Evolutionary conservation across 345 rosid species (phyloP).

Genomic region (Melaleuca quinquenervia): DNA sequence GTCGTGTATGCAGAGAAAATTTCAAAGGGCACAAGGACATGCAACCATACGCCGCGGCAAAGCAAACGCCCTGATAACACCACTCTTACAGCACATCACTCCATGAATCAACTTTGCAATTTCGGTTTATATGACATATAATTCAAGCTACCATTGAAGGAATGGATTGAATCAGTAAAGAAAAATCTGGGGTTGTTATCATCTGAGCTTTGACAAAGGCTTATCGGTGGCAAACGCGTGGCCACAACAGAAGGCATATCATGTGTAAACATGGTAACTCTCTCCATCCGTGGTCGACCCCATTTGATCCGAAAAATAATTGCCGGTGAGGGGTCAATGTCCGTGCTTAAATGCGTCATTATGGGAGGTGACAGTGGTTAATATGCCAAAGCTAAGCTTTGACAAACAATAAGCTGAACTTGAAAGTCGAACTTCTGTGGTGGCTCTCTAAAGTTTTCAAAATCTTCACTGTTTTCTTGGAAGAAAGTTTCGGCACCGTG

Average conservation of each 20-base stretch:
- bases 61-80: neutral
- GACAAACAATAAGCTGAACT: neutral
- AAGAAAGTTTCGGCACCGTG: neutral
- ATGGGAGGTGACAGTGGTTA: neutral
- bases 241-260: neutral
- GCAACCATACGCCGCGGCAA: neutral
- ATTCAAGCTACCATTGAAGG: neutral
- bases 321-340: constrained; percentile 17
- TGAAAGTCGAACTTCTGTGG: neutral
- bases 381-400: neutral
- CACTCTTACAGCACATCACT: neutral
- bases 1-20: neutral
- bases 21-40: neutral
- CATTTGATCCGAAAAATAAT: neutral
- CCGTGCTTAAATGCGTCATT: constrained; percentile 3
- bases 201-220: neutral
- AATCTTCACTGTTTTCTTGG: neutral
- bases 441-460: neutral
- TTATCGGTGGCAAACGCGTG: neutral
- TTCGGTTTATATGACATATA: neutral
- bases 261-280: neutral
- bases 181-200: neutral
- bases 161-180: neutral
- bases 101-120: neutral
- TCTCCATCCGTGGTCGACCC: neutral